Base-by-base conservation (phyloP, 2,329 filamentous ascomycete species). In the Alternaria novae-zelandiae region DNA sequence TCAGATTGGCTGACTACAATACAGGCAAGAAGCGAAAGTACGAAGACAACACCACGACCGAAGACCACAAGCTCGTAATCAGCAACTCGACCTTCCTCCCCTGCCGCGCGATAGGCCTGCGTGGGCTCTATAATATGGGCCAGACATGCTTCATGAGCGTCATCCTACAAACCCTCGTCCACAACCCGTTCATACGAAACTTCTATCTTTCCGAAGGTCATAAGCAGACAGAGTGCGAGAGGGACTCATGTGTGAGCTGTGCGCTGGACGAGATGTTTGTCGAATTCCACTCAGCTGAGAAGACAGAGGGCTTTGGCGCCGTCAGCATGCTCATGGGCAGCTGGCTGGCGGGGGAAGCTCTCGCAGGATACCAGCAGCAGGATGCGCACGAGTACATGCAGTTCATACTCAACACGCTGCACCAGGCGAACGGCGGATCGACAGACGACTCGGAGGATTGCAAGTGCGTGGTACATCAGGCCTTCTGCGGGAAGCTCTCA, bases 141-240 rank as follows among this genome's bases (percentile, higher is more conserved):
- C 94, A 96, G 62, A 98, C 96, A 11, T 99, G 95, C 83, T 99
- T 97, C 81, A 95, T 98, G 86, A 97, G 96, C 72, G 95, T 97
- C 28, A 94, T 98, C 51, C 85, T 99, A 15, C 96, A 98, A 79
- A 94, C 91, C 60, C 89, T 99, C 71, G 87, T 98, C 58, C 95
- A 97, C 82, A 97, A 98, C 76, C 95, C 95, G 1, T 86, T 97
- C 47, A 87, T 99, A 28, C 90, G 93, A 63, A 94, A 95, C 71
- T 98, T 93, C 80, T 98, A 97, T 79, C 89, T 99, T 6, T 90
- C 91, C 44, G 94, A 97, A 77, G 93, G 94, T 1, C 95, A 99
- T 79, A 90, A 91, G 72, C 90, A 89, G 59, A 87, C 86, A 70
- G 91, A 93, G 21, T 98, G 96, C 78, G 82, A 84, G 56, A 75